Conservation (phyloP, 768 basidiomycete species). For the Tylopilus balloui region DNA sequence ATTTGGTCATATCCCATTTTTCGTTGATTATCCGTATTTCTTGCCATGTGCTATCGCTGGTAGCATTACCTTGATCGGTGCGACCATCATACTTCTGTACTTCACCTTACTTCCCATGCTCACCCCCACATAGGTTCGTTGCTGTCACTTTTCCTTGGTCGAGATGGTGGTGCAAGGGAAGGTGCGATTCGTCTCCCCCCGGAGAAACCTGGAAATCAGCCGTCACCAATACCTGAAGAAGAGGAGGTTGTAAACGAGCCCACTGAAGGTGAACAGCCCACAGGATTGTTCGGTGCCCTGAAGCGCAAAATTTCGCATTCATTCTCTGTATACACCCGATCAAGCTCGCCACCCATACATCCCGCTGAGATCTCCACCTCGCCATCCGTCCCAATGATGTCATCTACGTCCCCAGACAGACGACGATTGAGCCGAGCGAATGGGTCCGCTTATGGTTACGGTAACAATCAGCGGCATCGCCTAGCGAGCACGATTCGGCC, state of each 20-base stretch:
- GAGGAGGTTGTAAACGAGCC: slow-evolving; percentile 48
- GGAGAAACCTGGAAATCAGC: slow-evolving; percentile 57
- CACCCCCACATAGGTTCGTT: slow-evolving; percentile 57
- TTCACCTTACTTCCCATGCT: background rate
- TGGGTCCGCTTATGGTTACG: slow-evolving; percentile 81
- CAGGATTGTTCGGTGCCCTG: slow-evolving; percentile 37
- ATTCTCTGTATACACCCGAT: slow-evolving; percentile 58
- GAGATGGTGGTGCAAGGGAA: slow-evolving; percentile 85
- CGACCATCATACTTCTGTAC: slow-evolving; percentile 8
- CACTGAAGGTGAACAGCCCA: slow-evolving; percentile 37
- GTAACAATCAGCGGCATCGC: slow-evolving; percentile 49
- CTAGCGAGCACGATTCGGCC: slow-evolving; percentile 47
- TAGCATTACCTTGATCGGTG: slow-evolving; percentile 67
- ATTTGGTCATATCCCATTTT: slow-evolving; percentile 62
- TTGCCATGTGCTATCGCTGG: slow-evolving; percentile 81
- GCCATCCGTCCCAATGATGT: slow-evolving; percentile 45
- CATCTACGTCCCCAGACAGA: slow-evolving; percentile 38
- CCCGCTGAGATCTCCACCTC: slow-evolving; percentile 30
- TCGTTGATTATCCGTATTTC: slow-evolving; percentile 83
- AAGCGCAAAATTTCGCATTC: slow-evolving; percentile 48
- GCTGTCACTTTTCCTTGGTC: slow-evolving; percentile 82
- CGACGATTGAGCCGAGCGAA: slow-evolving; percentile 53
- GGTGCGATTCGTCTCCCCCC: slow-evolving; percentile 77
- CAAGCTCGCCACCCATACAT: slow-evolving; percentile 43
- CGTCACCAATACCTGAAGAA: slow-evolving; percentile 65